These are phyloP conservation scores for Penicillium egyptiacum DNA, from an alignment of 495 filamentous ascomycete genomes.

Conservation along the genomic window DNA sequence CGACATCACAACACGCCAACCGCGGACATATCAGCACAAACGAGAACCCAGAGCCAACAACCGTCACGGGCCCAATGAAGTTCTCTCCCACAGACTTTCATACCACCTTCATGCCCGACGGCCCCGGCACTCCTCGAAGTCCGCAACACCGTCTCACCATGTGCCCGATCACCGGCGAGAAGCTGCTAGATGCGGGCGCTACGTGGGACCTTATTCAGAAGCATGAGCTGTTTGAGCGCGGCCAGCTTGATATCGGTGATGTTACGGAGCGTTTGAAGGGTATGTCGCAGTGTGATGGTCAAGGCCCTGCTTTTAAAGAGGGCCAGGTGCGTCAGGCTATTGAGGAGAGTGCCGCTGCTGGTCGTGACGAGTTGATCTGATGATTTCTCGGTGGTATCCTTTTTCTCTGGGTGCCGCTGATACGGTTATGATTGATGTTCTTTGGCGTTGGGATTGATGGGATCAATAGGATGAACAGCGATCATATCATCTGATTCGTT, in stretches of 20 bases:
- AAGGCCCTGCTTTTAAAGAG: conserved; percentile 88
- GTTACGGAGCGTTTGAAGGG: conserved; percentile 74
- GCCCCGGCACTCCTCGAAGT: conserved; percentile 25
- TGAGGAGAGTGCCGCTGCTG: conserved; percentile 69
- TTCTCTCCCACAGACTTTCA: conserved; percentile 73
- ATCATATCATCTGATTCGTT: not conserved
- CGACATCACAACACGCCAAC: conserved; percentile 51
- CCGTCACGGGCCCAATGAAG: conserved; percentile 64
- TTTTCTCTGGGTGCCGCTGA: conserved; percentile 7
- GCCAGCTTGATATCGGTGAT: conserved; percentile 78
- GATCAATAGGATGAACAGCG: not conserved
- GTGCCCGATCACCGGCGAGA: conserved; percentile 65
- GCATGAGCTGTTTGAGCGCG: conserved; percentile 75
- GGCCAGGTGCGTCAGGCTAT: conserved; percentile 70
- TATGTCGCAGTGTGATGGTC: conserved; percentile 82
- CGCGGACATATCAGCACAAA: conserved; percentile 23
- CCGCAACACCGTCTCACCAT: conserved; percentile 69
- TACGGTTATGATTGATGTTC: conserved; percentile 17
- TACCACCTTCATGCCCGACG: conserved; percentile 40
- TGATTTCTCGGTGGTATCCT: conserved; percentile 8
- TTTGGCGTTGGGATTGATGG: conserved; percentile 13
- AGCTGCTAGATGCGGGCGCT: conserved; percentile 72
- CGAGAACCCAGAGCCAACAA: conserved; percentile 30
- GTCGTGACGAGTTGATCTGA: conserved; percentile 72
- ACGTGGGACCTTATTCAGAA: conserved; percentile 90